phyloP scores from a whole-genome alignment of 2,329 filamentous ascomycete genomes.

The Pestalotiopsis sp. region DNA sequence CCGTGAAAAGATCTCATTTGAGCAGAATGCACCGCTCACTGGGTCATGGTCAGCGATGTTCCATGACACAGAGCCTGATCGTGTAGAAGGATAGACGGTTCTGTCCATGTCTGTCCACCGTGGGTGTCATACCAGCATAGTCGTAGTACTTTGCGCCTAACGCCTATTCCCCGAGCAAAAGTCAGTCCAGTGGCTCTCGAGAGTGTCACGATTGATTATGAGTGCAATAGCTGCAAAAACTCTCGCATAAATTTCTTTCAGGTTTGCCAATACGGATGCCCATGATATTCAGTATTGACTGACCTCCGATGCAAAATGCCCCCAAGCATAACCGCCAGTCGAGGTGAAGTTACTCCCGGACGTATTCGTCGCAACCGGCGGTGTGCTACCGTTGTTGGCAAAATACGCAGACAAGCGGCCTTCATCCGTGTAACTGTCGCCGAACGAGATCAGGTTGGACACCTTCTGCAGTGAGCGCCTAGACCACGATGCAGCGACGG shows the following conservation, averaged over 20 bases:
- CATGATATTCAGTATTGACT: not conserved
- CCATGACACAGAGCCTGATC: not conserved
- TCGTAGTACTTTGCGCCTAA: slow-evolving; percentile 61
- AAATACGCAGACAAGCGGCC: slow-evolving; percentile 66
- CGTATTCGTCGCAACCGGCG: slow-evolving; percentile 59
- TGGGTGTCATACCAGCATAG: slow-evolving; percentile 55
- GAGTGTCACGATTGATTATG: too few species aligned
- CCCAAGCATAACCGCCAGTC: slow-evolving; percentile 70
- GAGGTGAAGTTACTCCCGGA: slow-evolving; percentile 53
- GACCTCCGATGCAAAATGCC: slow-evolving; percentile 61
- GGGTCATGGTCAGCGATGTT: not conserved
- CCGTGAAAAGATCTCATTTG: slow-evolving; percentile 66
- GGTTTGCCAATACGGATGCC: too few species aligned
- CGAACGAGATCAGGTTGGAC: slow-evolving; percentile 68
- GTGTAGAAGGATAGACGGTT: not conserved
- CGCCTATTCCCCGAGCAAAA: slow-evolving; percentile 26
- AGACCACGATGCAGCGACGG: slow-evolving; percentile 19
- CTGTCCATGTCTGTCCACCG: not conserved
- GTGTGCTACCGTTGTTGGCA: slow-evolving; percentile 56
- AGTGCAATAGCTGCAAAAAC: too few species aligned
- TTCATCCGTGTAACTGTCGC: slow-evolving; percentile 78
- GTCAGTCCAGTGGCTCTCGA: not conserved
- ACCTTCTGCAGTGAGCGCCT: slow-evolving; percentile 43
- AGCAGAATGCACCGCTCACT: slow-evolving; percentile 72
- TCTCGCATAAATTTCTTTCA: too few species aligned